Evolutionary conservation across 805 yeast species (phyloP).

Genomic region (Clavispora fructus): DNA sequence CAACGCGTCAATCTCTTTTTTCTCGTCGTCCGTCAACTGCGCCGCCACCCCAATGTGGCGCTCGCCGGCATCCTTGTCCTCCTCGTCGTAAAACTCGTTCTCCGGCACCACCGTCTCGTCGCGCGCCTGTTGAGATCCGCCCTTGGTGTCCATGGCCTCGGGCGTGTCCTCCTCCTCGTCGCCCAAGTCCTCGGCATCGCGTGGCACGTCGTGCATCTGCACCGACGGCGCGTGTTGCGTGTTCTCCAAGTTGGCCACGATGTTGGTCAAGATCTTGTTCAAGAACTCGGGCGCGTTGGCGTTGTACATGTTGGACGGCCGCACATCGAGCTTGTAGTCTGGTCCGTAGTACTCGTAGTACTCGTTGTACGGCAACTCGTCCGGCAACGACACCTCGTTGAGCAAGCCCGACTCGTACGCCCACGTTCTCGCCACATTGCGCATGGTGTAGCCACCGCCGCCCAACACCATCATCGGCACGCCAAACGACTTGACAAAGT

Average conservation of each 20-base stretch:
- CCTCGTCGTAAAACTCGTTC: slow-evolving; percentile 73
- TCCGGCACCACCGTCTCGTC: slow-evolving; percentile 68
- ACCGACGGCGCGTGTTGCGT: slow-evolving; percentile 98
- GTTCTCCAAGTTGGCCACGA: slow-evolving; percentile 72
- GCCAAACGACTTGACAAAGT: slow-evolving; percentile 77
- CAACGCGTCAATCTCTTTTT: slow-evolving; percentile 33
- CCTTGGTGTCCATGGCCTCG: slow-evolving; percentile 80
- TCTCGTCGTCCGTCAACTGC: slow-evolving; percentile 32
- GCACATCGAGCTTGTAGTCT: slow-evolving; percentile 88
- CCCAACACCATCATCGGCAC: slow-evolving; percentile 92
- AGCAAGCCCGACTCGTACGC: slow-evolving; percentile 86
- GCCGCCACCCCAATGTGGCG: slow-evolving; percentile 18
- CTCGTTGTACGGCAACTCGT: slow-evolving; percentile 88
- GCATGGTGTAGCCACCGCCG: slow-evolving; percentile 98
- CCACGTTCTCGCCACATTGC: slow-evolving; percentile 96
- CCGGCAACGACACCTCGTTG: slow-evolving; percentile 69
- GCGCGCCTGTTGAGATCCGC: slow-evolving; percentile 83
- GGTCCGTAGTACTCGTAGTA: slow-evolving; percentile 98
- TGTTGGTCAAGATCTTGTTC: slow-evolving; percentile 74
- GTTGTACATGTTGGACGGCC: slow-evolving; percentile 95
- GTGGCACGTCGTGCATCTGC: slow-evolving; percentile 84
- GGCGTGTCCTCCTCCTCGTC: slow-evolving; percentile 82
- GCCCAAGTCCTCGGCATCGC: slow-evolving; percentile 80
- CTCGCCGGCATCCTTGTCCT: slow-evolving; percentile 42
- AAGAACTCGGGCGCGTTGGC: slow-evolving; percentile 91